These are phyloP conservation scores for Psidium friedrichsthalianum DNA, from an alignment of 345 rosid species.

Conservation along the genomic window DNA sequence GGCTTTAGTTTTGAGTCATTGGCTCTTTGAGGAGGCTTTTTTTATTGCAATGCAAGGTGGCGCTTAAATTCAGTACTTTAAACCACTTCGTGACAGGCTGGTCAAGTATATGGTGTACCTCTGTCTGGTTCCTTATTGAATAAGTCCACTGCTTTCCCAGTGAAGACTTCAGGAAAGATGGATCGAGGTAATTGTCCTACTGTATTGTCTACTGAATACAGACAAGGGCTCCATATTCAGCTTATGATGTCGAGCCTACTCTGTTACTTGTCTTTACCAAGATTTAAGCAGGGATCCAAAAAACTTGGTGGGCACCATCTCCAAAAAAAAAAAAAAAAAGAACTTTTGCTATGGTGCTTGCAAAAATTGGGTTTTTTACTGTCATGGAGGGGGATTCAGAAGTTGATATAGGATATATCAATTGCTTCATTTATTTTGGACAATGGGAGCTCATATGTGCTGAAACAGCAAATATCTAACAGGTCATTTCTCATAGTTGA, in stretches of 20 bases:
- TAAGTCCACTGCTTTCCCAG: conserved; percentile 73
- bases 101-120: conserved; percentile 96
- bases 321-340: not conserved
- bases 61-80: not conserved
- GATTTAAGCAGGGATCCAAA: not conserved
- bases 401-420: not conserved
- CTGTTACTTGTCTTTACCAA: not conserved
- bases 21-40: not conserved
- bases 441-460: not conserved
- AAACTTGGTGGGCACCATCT: not conserved
- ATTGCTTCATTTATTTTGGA: not conserved
- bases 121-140: conserved; percentile 70
- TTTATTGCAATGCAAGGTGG: not conserved
- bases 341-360: not conserved
- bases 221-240: not conserved
- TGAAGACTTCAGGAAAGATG: conserved; percentile 89
- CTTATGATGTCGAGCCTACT: not conserved
- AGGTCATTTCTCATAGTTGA: not conserved
- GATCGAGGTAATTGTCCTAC: conserved; percentile 63
- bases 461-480: not conserved
- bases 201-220: not conserved
- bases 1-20: not conserved
- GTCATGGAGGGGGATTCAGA: not conserved
- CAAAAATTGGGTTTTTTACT: not conserved
- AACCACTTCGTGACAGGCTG: conserved; percentile 53